Base-by-base conservation (phyloP, 2,329 filamentous ascomycete species). In the Drechslera avenae region DNA sequence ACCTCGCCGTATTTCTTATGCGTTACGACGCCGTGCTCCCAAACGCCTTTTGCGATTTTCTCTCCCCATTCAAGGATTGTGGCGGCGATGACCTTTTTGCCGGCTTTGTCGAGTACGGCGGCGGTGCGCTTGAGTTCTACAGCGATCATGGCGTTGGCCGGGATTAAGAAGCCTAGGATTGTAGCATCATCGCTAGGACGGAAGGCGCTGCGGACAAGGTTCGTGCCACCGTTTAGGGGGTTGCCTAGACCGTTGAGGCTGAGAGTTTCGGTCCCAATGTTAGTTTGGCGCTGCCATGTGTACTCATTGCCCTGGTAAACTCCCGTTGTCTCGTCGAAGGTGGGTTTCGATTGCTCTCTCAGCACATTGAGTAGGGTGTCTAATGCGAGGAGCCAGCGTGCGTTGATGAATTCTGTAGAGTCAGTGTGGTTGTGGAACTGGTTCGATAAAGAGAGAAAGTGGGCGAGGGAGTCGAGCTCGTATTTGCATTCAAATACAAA, bases 401-500 rank as follows among this genome's bases (percentile, higher is more conserved):
- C 73, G 3, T 84, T 92, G 31, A 97, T 69, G 69, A 96, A 97
- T 1, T 88, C 87, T 1, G 82, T 88, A 0, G 90, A 93, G 2
- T 82, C 82, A 0, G 91, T 95, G 67, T 90, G 83, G 32, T 88
- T 84, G 75, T 94, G 82, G 75, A 96, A 97, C 62, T 96, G 86
- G 65, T 96, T 97, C 14, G 82, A 84, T 2, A 99, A 77, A 0
- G 89, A 86, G 5, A 99, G 81, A 72, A 99, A 99, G 68, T 95
- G 88, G 0, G 92, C 94, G 0, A 99, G 81, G 7, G 92, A 97
- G 75, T 99, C 94, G 17, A 99, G 85, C 77, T 99, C 94, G 75
- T 97, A 99, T 76, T 99, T 99, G 83, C 94, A 99, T 75, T 99
- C 94, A 60, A 97, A 99, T 3, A 99, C 94, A 40, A 86, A 83